Base-by-base conservation (phyloP, 495 filamentous ascomycete species). In the Daldinia concentrica region DNA sequence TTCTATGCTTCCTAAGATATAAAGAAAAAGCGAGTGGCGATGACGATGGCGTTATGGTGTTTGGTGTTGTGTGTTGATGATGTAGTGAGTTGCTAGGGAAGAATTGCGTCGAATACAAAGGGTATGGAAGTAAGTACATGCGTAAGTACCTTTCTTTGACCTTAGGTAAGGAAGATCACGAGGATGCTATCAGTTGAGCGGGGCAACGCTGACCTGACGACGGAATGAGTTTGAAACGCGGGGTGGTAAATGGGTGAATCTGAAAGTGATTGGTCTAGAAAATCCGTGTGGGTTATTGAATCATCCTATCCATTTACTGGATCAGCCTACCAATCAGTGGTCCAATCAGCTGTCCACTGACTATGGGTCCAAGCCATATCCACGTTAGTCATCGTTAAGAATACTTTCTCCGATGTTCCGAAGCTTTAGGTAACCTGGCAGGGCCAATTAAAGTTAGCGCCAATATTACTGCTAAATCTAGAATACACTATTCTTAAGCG, bases 111-210 rank as follows among this genome's bases (percentile, higher is more conserved):
- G 34, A 64, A 61, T 63, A 54, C 51, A 2, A 52, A 55, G 50
- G 41, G 17, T 19, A 30, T n/a, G n/a, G n/a, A n/a, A 3, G 29
- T 32, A 36, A 9, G 26, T 57, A 32, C 27, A 6, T 57, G 37
- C 29, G 70, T 69, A 62, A 15, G 36, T 70, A 55, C 66, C 48
- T 62, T 62, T 48, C 26, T 52, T 50, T 68, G 37, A 69, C 59
- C 54, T 64, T 64, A 72, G 60, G 69, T 68, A 73, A 69, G 61
- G 61, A 32, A 15, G 72, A 70, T 74, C 64, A 70, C 72, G 68
- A 74, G 72, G 72, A 61, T 71, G 45, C 22, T 62, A 52, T 59
- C 50, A 45, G 66, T 64, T 67, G 68, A 67, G 72, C 59, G 72
- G 68, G 72, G 72, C 62, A 74, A 67, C 50, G 19, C 26, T 54